A percentile compares a stretch with the other conserved stretches of the same genome.
Evolutionary conservation across 176 grass and related monocot genomes (phyloP).

Genomic region (Cocos nucifera): DNA sequence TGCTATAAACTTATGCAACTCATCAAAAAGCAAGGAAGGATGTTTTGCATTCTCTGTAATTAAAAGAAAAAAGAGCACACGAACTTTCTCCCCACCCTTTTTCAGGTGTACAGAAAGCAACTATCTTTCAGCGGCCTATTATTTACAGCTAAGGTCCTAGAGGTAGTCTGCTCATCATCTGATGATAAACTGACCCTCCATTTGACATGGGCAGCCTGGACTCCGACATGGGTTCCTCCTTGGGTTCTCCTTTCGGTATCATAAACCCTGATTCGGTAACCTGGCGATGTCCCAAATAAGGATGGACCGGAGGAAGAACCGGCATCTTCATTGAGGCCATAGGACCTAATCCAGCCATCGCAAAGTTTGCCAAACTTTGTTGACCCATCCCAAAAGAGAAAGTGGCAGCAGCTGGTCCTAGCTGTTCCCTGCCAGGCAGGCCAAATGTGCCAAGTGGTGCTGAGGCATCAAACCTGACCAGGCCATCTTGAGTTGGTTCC

Average conservation of each 20-base stretch:
- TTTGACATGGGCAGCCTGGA: constrained; percentile 3
- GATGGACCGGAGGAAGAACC: constrained; percentile 28
- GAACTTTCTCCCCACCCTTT: too few relatives aligned
- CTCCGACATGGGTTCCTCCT: constrained; percentile 4
- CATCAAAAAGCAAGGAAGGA: too few relatives aligned
- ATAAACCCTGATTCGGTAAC: constrained; percentile 24
- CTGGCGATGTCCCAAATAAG: constrained; percentile 31
- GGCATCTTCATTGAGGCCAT: constrained; percentile 27
- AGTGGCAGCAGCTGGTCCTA: constrained; percentile 25
- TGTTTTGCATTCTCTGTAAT: too few relatives aligned
- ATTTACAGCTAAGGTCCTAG: constrained; percentile 52
- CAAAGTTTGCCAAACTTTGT: constrained; percentile 23
- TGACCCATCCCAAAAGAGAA: constrained; percentile 31
- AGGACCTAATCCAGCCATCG: constrained; percentile 23
- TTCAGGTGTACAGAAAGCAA: background rate
- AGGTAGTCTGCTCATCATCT: constrained; percentile 40
- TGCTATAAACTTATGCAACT: too few relatives aligned
- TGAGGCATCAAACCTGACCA: constrained; percentile 26
- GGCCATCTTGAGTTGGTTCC: constrained; percentile 29
- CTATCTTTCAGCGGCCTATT: constrained; percentile 13
- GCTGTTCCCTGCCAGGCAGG: constrained; percentile 35
- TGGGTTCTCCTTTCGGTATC: constrained; percentile 31
- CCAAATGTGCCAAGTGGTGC: constrained; percentile 15
- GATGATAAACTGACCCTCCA: constrained; percentile 32
- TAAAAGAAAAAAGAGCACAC: too few relatives aligned